phyloP scores from a whole-genome alignment of 2,329 filamentous ascomycete genomes.

The Phyllosticta citrichinensis region DNA sequence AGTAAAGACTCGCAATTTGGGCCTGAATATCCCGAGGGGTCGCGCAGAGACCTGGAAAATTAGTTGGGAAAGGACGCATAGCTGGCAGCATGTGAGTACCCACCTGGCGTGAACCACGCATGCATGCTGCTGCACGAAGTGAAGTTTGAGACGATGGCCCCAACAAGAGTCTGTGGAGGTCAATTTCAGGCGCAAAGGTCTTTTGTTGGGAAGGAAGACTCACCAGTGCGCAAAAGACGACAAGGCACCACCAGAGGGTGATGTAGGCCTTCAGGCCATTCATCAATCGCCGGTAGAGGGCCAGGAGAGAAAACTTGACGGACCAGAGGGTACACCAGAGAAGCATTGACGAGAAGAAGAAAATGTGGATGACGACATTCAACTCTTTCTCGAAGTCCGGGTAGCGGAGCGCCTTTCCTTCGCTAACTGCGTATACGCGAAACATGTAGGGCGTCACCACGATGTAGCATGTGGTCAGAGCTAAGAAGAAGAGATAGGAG shows the following conservation, averaged over 20 bases:
- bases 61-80: background rate
- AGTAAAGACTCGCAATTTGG: slow-evolving; percentile 27
- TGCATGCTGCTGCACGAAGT: slow-evolving; percentile 26
- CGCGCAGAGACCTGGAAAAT: slow-evolving; percentile 16
- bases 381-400: slow-evolving; percentile 22
- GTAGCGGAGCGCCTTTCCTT: slow-evolving; percentile 18
- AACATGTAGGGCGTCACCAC: slow-evolving; percentile 26
- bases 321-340: slow-evolving; percentile 32
- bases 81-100: background rate
- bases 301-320: slow-evolving; percentile 31
- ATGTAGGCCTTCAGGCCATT: slow-evolving; percentile 23
- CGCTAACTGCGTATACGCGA: slow-evolving; percentile 18
- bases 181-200: background rate
- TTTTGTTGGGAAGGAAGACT: slow-evolving; percentile 9
- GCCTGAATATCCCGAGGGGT: slow-evolving; percentile 20
- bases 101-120: slow-evolving; percentile 24
- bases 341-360: slow-evolving; percentile 29
- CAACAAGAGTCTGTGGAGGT: slow-evolving; percentile 23
- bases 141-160: slow-evolving; percentile 27
- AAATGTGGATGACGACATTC: slow-evolving; percentile 24
- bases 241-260: slow-evolving; percentile 28
- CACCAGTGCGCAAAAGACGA: slow-evolving; percentile 26
- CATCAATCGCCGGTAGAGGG: slow-evolving; percentile 30
- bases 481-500: slow-evolving; percentile 21
- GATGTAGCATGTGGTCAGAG: slow-evolving; percentile 23